Conservation (phyloP, 2,329 filamentous ascomycete genomes). For the Leptographium procerum region DNA sequence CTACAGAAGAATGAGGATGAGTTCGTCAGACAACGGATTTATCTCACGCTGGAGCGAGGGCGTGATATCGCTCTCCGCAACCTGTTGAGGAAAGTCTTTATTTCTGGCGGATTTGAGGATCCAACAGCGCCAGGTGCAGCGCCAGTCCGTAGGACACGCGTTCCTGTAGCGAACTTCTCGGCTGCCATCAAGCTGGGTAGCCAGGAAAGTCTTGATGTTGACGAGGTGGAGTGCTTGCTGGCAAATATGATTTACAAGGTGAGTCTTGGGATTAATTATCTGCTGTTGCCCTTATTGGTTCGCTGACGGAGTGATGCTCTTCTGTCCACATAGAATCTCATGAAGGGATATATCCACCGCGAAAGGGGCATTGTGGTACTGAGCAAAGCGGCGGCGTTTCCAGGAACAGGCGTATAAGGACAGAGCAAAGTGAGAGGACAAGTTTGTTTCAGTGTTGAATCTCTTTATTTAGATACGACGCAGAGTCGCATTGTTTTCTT, state of each 20-base stretch:
- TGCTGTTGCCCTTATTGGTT: background rate
- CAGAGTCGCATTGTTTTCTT: background rate
- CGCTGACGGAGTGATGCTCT: background rate
- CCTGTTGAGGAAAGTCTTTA: constrained; percentile 79
- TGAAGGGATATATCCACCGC: constrained; percentile 97
- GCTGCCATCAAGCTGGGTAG: constrained; percentile 70
- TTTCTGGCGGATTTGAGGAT: constrained; percentile 73
- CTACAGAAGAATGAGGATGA: constrained; percentile 76
- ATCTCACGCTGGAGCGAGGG: constrained; percentile 83
- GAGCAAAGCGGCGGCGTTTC: constrained; percentile 87
- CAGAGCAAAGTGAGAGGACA: background rate
- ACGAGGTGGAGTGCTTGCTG: constrained; percentile 91
- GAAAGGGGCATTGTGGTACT: constrained; percentile 84
- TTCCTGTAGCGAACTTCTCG: constrained; percentile 74
- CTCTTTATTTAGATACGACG: background rate
- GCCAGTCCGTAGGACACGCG: constrained; percentile 58
- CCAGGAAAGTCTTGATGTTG: constrained; percentile 59
- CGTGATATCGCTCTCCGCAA: constrained; percentile 89
- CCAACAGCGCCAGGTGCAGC: constrained; percentile 55
- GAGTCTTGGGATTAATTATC: constrained; percentile 6
- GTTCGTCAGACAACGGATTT: constrained; percentile 87
- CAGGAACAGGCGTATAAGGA: constrained; percentile 61
- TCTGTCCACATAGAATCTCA: constrained; percentile 52
- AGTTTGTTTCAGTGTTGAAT: background rate
- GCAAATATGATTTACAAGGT: constrained; percentile 99